phyloP scores from a whole-genome alignment of 805 yeast genomes.

The Lipomyces orientalis region DNA sequence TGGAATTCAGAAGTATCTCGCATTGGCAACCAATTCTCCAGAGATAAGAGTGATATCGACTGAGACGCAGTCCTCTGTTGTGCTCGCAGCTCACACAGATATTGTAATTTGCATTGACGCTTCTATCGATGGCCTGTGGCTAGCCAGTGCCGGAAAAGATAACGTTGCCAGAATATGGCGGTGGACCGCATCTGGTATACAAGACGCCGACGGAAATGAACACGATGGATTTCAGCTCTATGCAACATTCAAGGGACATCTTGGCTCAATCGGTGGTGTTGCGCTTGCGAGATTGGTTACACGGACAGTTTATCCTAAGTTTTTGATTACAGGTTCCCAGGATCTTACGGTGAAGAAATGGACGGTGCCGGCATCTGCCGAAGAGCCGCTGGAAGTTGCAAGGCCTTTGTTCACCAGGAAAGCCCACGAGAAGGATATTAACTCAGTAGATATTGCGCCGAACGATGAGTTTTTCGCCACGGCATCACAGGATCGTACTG shows the following conservation, averaged over 20 bases:
- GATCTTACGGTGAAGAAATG: constrained; percentile 88
- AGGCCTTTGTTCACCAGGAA: constrained; percentile 86
- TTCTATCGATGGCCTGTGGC: constrained; percentile 82
- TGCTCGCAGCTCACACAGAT: constrained; percentile 84
- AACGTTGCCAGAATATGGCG: constrained; percentile 84
- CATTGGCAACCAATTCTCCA: constrained; percentile 93
- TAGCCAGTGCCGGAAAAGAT: constrained; percentile 92
- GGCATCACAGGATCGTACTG: constrained; percentile 91
- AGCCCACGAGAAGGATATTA: constrained; percentile 97
- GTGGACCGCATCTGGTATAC: constrained; percentile 43
- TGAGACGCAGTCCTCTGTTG: constrained; percentile 60
- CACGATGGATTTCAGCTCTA: constrained; percentile 53
- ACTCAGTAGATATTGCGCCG: constrained; percentile 87
- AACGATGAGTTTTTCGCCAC: constrained; percentile 88
- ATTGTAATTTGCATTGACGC: constrained; percentile 80
- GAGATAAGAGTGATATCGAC: constrained; percentile 72
- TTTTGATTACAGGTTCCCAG: constrained; percentile 78
- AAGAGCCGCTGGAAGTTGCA: constrained; percentile 37
- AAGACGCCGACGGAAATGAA: constrained; percentile 49
- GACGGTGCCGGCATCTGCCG: constrained; percentile 59
- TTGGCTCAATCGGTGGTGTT: constrained; percentile 83
- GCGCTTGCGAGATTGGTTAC: constrained; percentile 63
- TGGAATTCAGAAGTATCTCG: constrained; percentile 52
- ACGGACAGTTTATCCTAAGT: constrained; percentile 57
- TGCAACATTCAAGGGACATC: constrained; percentile 82